Base-by-base conservation (phyloP, 2,329 filamentous ascomycete genomes). In the Botrytis paeoniae region DNA sequence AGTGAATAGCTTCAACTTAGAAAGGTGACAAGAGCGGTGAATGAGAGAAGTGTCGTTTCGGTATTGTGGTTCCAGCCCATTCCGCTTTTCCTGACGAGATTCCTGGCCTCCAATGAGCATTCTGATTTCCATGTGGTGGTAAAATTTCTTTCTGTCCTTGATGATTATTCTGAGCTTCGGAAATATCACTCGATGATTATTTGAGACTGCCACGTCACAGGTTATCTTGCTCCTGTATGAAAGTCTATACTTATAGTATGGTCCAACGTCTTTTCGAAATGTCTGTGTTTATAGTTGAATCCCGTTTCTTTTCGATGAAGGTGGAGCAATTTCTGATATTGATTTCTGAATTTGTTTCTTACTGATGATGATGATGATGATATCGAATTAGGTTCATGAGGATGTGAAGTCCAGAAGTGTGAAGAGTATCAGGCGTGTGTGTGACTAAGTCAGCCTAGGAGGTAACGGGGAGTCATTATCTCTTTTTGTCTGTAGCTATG, bases 391-490 rank as follows among this genome's bases (percentile, higher is more conserved):
- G 5, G 5, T 9, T 14, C 12, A 51, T n/a, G 25, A n/a, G 25
- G 1, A 14, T n/a, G 9, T n/a, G 25, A n/a, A n/a, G 0, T n/a
- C 4, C 4, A n/a, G 2, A n/a, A n/a, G 25, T 3, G 10, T 12
- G 25, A n/a, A 51, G 25, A 51, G 48, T n/a, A n/a, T 51, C 12
- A 25, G 48, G 25, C 1, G 10, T 51, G 10, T n/a, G 6, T n/a
- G 10, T 51, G 25, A n/a, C n/a, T 14, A 14, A 14, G 12, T 14
- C 12, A 3, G 20, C 7, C 3, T 25, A 25, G 25, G 25, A 51
- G 48, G 10, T 51, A 16, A n/a, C 10, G 9, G 45, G n/a, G 1
- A n/a, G 45, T 51, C 10, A 20, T 22, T 20, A 45, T 4, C 1
- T 1, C 0, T 6, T 51, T 25, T 25, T 4, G 3, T n/a, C 16